phyloP scores from a whole-genome alignment of 164 flowering plant genomes.

The Warburgia ugandensis region DNA sequence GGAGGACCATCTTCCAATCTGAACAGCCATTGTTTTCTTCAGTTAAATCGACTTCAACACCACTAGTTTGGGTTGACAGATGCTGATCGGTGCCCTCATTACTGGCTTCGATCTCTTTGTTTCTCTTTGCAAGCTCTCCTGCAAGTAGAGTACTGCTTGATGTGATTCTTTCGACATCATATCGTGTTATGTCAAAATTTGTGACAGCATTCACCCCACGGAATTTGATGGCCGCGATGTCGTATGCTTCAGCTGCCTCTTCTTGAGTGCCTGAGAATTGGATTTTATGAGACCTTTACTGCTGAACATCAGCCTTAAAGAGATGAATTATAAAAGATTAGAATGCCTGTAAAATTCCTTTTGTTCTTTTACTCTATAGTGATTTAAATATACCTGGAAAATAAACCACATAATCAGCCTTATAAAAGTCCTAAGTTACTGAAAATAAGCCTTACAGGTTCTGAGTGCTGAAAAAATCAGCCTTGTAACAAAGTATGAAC shows the following conservation, averaged over 20 bases:
- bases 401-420: constrained; percentile 11
- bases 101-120: constrained; percentile 20
- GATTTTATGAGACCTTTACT: background rate
- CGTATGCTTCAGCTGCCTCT: constrained; percentile 78
- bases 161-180: constrained; percentile 51
- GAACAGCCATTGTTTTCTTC: constrained; percentile 19
- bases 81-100: constrained; percentile 7
- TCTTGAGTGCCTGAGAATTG: constrained; percentile 56
- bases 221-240: constrained; percentile 69
- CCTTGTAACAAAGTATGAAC: constrained; percentile 22
- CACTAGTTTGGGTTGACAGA: constrained; percentile 13
- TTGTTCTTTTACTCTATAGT: background rate
- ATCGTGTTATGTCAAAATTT: constrained; percentile 54
- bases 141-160: constrained; percentile 54
- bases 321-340: background rate
- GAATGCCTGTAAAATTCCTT: background rate
- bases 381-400: background rate
- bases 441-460: constrained; percentile 13
- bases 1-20: constrained; percentile 43
- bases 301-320: background rate
- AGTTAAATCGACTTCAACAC: constrained; percentile 11
- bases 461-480: constrained; percentile 14
- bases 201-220: constrained; percentile 66
- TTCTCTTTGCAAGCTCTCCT: constrained; percentile 50
- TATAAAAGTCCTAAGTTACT: constrained; percentile 11